A percentile compares a stretch with the other conserved stretches of the same genome.
phyloP scores from a whole-genome alignment of 257 asterid genomes.

The Asclepias syriaca region DNA sequence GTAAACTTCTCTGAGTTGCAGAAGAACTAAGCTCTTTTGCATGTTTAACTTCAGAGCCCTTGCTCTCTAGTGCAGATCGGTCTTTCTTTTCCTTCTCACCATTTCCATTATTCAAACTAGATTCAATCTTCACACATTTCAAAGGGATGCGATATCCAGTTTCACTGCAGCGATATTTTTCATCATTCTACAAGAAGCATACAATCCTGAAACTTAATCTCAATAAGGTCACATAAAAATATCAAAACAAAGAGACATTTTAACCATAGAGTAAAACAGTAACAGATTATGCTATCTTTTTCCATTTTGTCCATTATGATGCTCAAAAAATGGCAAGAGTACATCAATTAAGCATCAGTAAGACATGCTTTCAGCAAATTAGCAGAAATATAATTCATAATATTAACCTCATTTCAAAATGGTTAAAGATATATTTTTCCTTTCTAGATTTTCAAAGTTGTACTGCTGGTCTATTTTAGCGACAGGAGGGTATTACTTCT shows the following conservation, averaged over 20 bases:
- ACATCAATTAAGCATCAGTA: not conserved
- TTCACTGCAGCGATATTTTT: slow-evolving; percentile 80
- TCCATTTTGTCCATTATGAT: not conserved
- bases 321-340: not conserved
- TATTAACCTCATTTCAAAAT: not conserved
- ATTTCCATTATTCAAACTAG: slow-evolving; percentile 37
- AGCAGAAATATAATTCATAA: not conserved
- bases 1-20: slow-evolving; percentile 47
- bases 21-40: slow-evolving; percentile 21
- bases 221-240: not conserved
- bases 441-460: not conserved
- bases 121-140: slow-evolving; percentile 54
- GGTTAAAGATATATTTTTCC: not conserved
- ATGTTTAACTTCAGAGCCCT: slow-evolving; percentile 24
- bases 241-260: not conserved
- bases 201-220: slow-evolving; percentile 12
- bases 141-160: slow-evolving; percentile 94
- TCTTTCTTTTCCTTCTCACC: slow-evolving; percentile 33
- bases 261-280: not conserved
- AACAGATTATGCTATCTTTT: not conserved
- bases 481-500: not conserved
- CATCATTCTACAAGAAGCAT: slow-evolving; percentile 55
- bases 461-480: not conserved
- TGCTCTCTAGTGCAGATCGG: slow-evolving; percentile 57
- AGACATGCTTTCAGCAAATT: slow-evolving; percentile 1